Evolutionary conservation across 257 asterid genomes (phyloP), one percentile per base, ranked within the genome.

Genomic region (Ilex aquifolium): DNA sequence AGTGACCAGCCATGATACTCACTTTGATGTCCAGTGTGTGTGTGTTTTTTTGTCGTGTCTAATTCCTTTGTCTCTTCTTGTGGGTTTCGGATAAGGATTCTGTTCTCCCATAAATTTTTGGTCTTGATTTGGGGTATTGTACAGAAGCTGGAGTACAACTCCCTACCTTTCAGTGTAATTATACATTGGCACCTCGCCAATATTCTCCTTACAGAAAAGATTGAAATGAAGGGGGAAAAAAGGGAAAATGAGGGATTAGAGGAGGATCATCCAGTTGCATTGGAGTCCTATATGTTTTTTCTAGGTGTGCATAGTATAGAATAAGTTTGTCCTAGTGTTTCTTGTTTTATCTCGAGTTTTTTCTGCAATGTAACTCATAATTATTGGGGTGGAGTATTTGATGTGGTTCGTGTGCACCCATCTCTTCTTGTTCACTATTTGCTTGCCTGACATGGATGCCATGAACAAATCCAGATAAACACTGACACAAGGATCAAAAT

Each of bases 171-270:
- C 73, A 63, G 72, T 73, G 86, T 90, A 83, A 72, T 84, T 87
- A 89, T 75, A 83, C 80, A 72, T 72, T 57, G 96, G 95, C 95
- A 86, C 60, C 81, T 86, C 83, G 90, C 96, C 91, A 75, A 75
- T 66, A 70, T 83, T 78, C 86, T 81, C 64, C 73, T 80, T 64
- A 74, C 73, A 82, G 90, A 77, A 76, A 57, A 68, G 44, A 69
- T 74, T 72, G 67, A 72, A 52, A 63, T 65, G 73, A 80, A 73
- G 62, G 55, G 40, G 21, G 57, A 10, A 60, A 72, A 69, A 59
- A 52, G 65, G 55, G 32, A 46, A 63, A 27, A 21, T 36, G 62
- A 71, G 69, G 56, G 78, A 65, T 77, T 79, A 74, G 66, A 72
- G 81, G 87, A 68, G 85, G 86, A 70, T 66, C 81, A 70, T 57